Conservation (phyloP, 768 basidiomycete genomes). For the Leccinum barrowsii region DNA sequence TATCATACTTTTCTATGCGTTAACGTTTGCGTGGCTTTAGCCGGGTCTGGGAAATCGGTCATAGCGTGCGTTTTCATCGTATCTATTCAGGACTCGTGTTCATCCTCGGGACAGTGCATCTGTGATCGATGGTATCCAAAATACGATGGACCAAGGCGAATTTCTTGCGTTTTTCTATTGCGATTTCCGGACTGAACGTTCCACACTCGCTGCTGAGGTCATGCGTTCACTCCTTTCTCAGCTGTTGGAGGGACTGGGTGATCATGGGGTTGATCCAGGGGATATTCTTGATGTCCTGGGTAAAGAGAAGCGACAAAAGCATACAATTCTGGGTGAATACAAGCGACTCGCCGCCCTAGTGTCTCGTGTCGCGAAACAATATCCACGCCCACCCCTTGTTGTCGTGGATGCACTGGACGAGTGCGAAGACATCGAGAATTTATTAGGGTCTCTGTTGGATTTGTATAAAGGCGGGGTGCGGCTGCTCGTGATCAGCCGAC, state of each 20-base stretch:
- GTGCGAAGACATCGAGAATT: slow-evolving; percentile 6
- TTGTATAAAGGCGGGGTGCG: not conserved
- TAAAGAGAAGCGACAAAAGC: not conserved
- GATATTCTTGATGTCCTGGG: not conserved
- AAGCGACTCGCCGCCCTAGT: not conserved
- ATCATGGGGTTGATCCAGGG: not conserved
- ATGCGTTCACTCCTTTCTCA: not conserved
- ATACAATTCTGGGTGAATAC: not conserved
- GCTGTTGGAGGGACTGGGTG: not conserved
- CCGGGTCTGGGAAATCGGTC: not conserved
- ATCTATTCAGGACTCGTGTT: not conserved
- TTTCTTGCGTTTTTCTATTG: not conserved
- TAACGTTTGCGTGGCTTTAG: not conserved
- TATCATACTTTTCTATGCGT: not conserved
- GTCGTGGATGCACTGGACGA: slow-evolving; percentile 18
- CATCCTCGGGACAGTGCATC: not conserved
- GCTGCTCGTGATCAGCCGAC: slow-evolving; percentile 6
- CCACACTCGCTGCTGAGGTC: not conserved
- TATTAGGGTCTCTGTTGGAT: not conserved
- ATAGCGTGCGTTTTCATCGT: not conserved
- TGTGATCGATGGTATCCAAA: not conserved
- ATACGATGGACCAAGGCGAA: not conserved
- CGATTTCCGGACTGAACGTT: not conserved
- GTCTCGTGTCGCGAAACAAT: not conserved
- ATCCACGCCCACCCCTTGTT: not conserved